Base-by-base conservation (phyloP, 169 alveolate species). In the Cryptosporidium bovis region DNA sequence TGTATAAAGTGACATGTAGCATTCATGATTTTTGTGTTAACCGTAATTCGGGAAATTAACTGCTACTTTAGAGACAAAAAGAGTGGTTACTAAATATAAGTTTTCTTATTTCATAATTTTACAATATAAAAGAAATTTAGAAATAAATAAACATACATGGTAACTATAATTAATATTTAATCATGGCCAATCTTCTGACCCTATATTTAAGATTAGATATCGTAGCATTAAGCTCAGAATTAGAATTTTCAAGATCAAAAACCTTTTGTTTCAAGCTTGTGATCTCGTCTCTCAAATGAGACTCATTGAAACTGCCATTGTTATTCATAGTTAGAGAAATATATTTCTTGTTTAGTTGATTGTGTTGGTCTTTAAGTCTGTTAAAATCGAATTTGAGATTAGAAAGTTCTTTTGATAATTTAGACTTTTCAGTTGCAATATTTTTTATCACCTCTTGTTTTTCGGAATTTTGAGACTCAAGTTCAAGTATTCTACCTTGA, bases 171-270 rank as follows among this genome's bases (percentile, higher is more conserved):
- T 53, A 53, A 13, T 53, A 53, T 13, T 53, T 53, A 53, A 77
- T 62, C 71, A 77, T 60, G 18, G 87, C 87, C 15, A 77, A 56
- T 46, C 51, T 77, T 77, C 87, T 51, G 29, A 77, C 29, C 34
- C 87, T 34, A 8, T 58, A 16, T 77, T 77, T 77, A 13, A 77
- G 64, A 20, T 44, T 33, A 16, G 56, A 27, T 12, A 77, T 27
- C 16, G 71, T 60, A 16, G 58, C 36, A 33, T 46, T 56, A 12
- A 77, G 60, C 18, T 77, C 87, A 24, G 40, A 16, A 60, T 77
- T 77, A 8, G 44, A 16, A 12, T 77, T 34, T 60, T 56, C 77
- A 7, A 77, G 64, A 4, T 77, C 55, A 18, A 0, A 0, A 34
- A 69, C 56, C 16, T 69, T 62, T 27, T 27, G 4, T 62, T 62